These are phyloP conservation scores for Penicillium steckii DNA, from an alignment of 495 filamentous ascomycete species.

Conservation along the genomic window DNA sequence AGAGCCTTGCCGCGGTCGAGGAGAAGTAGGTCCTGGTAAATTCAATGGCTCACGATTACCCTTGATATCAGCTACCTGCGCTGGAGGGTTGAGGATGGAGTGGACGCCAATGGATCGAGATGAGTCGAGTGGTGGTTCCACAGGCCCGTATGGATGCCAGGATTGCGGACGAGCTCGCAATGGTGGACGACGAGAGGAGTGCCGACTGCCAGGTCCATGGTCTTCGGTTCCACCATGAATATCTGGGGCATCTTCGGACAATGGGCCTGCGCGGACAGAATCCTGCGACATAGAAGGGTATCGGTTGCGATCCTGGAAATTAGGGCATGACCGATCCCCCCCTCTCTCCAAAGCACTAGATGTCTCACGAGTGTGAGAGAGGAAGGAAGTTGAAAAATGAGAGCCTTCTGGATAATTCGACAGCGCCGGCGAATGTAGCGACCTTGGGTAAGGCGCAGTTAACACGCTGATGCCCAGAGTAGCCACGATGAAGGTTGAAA, in stretches of 20 bases:
- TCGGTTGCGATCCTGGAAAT: conserved; percentile 24
- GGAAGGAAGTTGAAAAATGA: conserved; percentile 37
- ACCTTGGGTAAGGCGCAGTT: conserved; percentile 26
- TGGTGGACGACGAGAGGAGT: conserved; percentile 24
- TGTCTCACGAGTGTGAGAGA: conserved; percentile 41
- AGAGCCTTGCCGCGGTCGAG: conserved; percentile 34
- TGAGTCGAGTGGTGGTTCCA: conserved; percentile 38
- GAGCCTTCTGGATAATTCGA: conserved; percentile 30
- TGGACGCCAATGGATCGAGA: conserved; percentile 51
- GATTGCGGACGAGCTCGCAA: conserved; percentile 34
- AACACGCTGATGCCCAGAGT: conserved; percentile 43
- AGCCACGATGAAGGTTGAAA: conserved; percentile 37
- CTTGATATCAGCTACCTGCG: conserved; percentile 26
- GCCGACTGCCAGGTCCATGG: conserved; percentile 22
- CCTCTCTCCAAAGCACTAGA: conserved; percentile 38
- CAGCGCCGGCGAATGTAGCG: conserved; percentile 30
- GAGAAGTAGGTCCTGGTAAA: conserved; percentile 25
- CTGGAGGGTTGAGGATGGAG: conserved; percentile 48
- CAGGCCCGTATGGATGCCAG: conserved; percentile 40
- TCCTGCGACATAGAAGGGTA: conserved; percentile 52
- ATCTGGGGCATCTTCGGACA: conserved; percentile 30
- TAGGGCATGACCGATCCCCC: conserved; percentile 47
- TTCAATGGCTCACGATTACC: conserved; percentile 25
- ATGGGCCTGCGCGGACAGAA: conserved; percentile 31
- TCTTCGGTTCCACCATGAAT: conserved; percentile 28